Evolutionary conservation across 2,329 filamentous ascomycete species (phyloP).

Genomic region (Alternaria novae-zelandiae): DNA sequence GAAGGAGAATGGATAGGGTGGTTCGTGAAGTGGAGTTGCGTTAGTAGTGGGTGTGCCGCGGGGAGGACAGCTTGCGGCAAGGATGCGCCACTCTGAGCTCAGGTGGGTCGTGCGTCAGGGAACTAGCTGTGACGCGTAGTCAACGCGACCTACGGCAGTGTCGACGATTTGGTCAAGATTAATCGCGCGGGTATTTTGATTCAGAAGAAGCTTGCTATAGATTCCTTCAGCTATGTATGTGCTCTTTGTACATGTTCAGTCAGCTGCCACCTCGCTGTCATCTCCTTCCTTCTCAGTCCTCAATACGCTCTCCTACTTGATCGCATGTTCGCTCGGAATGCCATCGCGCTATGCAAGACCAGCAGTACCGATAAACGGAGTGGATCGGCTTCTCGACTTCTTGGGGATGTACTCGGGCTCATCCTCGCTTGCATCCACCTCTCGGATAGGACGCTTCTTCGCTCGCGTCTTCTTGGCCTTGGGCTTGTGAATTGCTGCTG

Average conservation of each 20-base stretch:
- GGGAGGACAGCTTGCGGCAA: conserved; percentile 15
- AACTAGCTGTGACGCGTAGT: background rate
- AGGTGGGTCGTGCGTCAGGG: conserved; percentile 1
- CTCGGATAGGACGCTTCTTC: conserved; percentile 16
- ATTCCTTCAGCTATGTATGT: background rate
- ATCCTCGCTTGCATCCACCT: conserved; percentile 1
- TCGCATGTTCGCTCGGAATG: background rate
- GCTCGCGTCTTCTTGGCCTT: background rate
- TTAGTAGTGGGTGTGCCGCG: background rate
- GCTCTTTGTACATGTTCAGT: background rate
- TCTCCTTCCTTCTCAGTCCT: background rate
- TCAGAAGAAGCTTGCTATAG: background rate
- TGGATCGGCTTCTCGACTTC: conserved; percentile 19
- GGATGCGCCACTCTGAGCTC: conserved; percentile 8
- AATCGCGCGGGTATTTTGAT: background rate
- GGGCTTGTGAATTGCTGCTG: background rate
- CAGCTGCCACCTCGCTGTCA: background rate
- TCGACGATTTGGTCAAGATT: background rate
- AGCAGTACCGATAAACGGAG: background rate
- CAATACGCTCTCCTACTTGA: background rate
- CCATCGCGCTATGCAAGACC: background rate
- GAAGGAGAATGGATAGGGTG: background rate
- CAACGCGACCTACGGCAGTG: background rate
- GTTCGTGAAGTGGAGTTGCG: background rate
- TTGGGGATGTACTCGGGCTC: conserved; percentile 18